A percentile compares a stretch with the other conserved stretches of the same genome.
Evolutionary conservation across 345 rosid genomes (phyloP).

Genomic region (Euphorbia tirucalli): DNA sequence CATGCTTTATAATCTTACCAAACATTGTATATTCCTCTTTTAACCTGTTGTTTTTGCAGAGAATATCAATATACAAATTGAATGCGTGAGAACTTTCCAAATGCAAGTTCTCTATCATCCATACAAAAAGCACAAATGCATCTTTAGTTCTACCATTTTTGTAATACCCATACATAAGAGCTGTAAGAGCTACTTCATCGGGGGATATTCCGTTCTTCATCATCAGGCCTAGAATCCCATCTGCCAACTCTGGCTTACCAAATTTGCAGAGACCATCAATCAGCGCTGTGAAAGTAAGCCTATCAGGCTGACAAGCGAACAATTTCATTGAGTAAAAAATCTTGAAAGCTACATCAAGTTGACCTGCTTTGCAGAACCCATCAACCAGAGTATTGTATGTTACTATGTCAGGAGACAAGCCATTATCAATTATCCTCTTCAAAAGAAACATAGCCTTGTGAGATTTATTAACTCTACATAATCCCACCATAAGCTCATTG

Average conservation of each 20-base stretch:
- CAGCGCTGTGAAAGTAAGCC: slow-evolving; percentile 33
- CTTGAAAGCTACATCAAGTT: slow-evolving; percentile 35
- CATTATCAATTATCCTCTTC: slow-evolving; percentile 37
- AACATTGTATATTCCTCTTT: slow-evolving; percentile 42
- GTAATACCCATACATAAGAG: slow-evolving; percentile 49
- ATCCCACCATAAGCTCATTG: slow-evolving; percentile 54
- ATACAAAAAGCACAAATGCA: slow-evolving; percentile 35
- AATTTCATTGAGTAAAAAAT: slow-evolving; percentile 36
- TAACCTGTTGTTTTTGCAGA: slow-evolving; percentile 40
- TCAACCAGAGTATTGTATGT: slow-evolving; percentile 42
- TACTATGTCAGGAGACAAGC: slow-evolving; percentile 37
- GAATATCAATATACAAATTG: slow-evolving; percentile 40
- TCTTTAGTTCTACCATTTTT: slow-evolving; percentile 29
- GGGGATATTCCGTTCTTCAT: slow-evolving; percentile 35
- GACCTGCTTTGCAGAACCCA: slow-evolving; percentile 47
- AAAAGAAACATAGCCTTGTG: slow-evolving; percentile 37
- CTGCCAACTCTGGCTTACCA: slow-evolving; percentile 34
- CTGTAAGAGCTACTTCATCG: slow-evolving; percentile 46
- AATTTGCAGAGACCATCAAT: slow-evolving; percentile 41
- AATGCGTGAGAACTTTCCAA: slow-evolving; percentile 40
- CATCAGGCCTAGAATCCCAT: slow-evolving; percentile 38
- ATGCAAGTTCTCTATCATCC: slow-evolving; percentile 26
- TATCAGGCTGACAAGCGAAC: slow-evolving; percentile 35
- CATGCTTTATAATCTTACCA: slow-evolving; percentile 39
- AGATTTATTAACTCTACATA: slow-evolving; percentile 44